Percentiles rank a stretch among this genome's conserved stretches.
Evolutionary conservation across 202 grass and related monocot species (phyloP).

Genomic region (Carex sylvatica): DNA sequence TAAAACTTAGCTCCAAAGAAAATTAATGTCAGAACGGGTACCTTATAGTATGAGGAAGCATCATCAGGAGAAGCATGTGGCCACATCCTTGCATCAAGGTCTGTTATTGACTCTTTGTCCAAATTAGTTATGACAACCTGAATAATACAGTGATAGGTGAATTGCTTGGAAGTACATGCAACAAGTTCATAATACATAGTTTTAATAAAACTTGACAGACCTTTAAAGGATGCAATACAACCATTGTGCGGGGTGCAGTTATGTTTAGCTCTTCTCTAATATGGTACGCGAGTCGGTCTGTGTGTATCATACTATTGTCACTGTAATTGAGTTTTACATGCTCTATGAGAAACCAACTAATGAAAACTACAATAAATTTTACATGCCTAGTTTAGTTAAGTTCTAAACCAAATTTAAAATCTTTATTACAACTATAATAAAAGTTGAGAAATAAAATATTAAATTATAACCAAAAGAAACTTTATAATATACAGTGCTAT

Average conservation of each 20-base stretch:
- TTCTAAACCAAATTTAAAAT: background rate
- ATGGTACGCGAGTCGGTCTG: constrained; percentile 78
- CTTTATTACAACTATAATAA: background rate
- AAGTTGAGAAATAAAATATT: background rate
- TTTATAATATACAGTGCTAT: background rate
- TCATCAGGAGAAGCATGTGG: constrained; percentile 79
- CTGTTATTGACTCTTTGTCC: constrained; percentile 56
- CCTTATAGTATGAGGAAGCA: constrained; percentile 76
- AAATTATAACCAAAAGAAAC: background rate
- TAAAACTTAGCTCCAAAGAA: background rate
- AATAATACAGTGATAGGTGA: constrained; percentile 8
- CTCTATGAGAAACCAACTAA: background rate
- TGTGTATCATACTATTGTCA: constrained; percentile 82
- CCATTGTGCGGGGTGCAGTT: constrained; percentile 70
- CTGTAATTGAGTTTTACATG: constrained; percentile 43
- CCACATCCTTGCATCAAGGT: constrained; percentile 91
- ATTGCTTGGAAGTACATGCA: background rate
- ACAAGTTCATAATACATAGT: constrained; percentile 2
- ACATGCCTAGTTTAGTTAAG: background rate
- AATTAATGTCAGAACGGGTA: constrained; percentile 23
- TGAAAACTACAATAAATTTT: background rate
- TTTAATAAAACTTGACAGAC: constrained; percentile 29
- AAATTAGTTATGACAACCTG: constrained; percentile 94
- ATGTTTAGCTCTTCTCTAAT: constrained; percentile 94
- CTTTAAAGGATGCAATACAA: constrained; percentile 86